phyloP scores from a whole-genome alignment of 2,329 filamentous ascomycete genomes.

The Plenodomus lindquistii region DNA sequence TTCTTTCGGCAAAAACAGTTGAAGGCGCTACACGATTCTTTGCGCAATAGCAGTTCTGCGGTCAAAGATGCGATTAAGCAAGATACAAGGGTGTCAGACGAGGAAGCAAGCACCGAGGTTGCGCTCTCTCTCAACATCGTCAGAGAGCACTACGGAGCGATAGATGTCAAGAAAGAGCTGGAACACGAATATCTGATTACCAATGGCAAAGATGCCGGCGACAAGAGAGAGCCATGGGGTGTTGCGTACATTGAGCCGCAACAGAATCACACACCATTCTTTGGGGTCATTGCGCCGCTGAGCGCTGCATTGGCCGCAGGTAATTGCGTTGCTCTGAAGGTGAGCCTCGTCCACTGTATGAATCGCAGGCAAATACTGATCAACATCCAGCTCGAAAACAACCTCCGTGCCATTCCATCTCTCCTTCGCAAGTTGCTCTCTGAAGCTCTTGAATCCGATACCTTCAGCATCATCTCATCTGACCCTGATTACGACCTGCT shows the following conservation, averaged over 20 bases:
- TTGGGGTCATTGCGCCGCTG: slow-evolving; percentile 37
- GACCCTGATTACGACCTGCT: slow-evolving; percentile 33
- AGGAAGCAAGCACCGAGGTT: slow-evolving; percentile 50
- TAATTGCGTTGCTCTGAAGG: slow-evolving; percentile 57
- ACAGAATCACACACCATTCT: slow-evolving; percentile 53
- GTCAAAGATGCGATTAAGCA: slow-evolving; percentile 48
- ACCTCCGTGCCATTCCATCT: slow-evolving; percentile 40
- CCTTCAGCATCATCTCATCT: slow-evolving; percentile 50
- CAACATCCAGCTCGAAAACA: slow-evolving; percentile 46
- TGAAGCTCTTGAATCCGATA: slow-evolving; percentile 52
- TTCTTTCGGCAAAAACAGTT: slow-evolving; percentile 54
- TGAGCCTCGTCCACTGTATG: slow-evolving; percentile 22
- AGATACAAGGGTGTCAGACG: slow-evolving; percentile 42
- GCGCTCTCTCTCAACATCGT: slow-evolving; percentile 47
- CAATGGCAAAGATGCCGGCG: slow-evolving; percentile 44
- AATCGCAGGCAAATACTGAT: neutral
- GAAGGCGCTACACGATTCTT: slow-evolving; percentile 46
- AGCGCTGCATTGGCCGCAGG: slow-evolving; percentile 55
- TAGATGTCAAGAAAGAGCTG: slow-evolving; percentile 46
- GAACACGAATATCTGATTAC: slow-evolving; percentile 50
- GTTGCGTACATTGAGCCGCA: slow-evolving; percentile 55
- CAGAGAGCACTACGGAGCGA: slow-evolving; percentile 44
- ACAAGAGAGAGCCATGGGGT: slow-evolving; percentile 43
- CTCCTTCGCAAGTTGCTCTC: slow-evolving; percentile 47
- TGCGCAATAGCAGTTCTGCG: slow-evolving; percentile 41